Conservation (phyloP, 345 rosid genomes). For the Boechera divaricarpa region DNA sequence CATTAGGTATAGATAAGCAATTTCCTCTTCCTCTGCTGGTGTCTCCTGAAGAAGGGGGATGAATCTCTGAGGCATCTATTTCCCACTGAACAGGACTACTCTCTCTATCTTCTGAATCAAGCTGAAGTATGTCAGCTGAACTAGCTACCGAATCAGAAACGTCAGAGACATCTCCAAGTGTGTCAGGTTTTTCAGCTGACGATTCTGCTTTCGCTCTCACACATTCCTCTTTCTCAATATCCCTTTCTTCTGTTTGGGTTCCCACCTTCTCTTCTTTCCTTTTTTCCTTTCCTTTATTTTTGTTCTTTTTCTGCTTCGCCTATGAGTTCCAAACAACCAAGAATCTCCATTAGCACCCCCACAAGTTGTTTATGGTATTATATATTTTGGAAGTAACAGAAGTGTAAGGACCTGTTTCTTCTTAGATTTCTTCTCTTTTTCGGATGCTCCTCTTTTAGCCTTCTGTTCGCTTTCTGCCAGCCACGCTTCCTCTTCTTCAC, state of each 20-base stretch:
- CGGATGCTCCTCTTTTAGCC: conserved; percentile 64
- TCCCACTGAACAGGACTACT: conserved; percentile 80
- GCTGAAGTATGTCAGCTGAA: conserved; percentile 61
- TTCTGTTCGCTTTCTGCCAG: conserved; percentile 81
- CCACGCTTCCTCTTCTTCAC: conserved; percentile 93
- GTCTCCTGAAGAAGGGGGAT: conserved; percentile 57
- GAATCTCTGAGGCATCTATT: conserved; percentile 70
- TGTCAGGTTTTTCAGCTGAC: conserved; percentile 61
- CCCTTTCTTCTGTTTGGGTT: conserved; percentile 46
- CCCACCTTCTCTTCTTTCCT: conserved; percentile 65
- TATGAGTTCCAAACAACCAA: conserved; percentile 37
- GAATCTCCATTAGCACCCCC: conserved; percentile 29
- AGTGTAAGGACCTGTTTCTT: conserved; percentile 71
- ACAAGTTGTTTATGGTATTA: neutral
- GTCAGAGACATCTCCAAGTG: conserved; percentile 70
- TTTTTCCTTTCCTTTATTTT: conserved; percentile 79
- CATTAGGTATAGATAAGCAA: conserved; percentile 51
- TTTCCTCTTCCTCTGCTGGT: conserved; percentile 50
- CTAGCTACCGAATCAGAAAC: conserved; percentile 75
- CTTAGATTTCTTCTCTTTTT: conserved; percentile 75
- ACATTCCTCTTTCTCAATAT: conserved; percentile 54
- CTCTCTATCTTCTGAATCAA: conserved; percentile 84
- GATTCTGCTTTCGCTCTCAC: conserved; percentile 51
- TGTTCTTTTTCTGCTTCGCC: conserved; percentile 89
- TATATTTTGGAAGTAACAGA: conserved; percentile 9